phyloP scores from a whole-genome alignment of 1,139 yeast species.

The Magnusiomyces clavatus region DNA sequence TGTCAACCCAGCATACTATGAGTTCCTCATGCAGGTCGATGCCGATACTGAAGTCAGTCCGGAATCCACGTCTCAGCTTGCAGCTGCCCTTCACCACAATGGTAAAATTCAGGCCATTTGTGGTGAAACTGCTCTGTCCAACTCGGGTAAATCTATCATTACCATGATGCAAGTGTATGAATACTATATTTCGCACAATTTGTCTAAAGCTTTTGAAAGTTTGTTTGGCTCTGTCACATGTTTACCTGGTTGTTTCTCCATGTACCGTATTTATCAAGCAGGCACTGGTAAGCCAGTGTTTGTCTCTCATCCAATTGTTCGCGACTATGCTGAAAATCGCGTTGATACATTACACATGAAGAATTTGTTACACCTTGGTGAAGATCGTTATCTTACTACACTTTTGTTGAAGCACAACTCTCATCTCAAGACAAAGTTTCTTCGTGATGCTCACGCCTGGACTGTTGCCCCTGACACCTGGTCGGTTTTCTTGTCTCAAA shows the following conservation, averaged over 20 bases:
- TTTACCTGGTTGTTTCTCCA: conserved; percentile 38
- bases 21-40: conserved; percentile 35
- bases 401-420: conserved; percentile 35
- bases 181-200: conserved; percentile 37
- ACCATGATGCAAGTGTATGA: conserved; percentile 40
- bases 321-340: conserved; percentile 33
- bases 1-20: conserved; percentile 37
- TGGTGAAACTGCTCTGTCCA: conserved; percentile 36
- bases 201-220: conserved; percentile 37
- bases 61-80: conserved; percentile 34
- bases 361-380: conserved; percentile 37
- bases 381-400: conserved; percentile 38
- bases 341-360: conserved; percentile 38
- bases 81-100: conserved; percentile 34
- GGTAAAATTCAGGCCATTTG: conserved; percentile 35
- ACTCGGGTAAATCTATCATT: conserved; percentile 33
- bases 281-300: conserved; percentile 33
- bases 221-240: conserved; percentile 37
- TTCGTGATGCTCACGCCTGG: conserved; percentile 35
- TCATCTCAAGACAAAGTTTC: conserved; percentile 34
- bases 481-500: conserved; percentile 37
- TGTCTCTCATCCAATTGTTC: conserved; percentile 32
- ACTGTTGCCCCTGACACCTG: conserved; percentile 40
- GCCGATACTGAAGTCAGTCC: conserved; percentile 36
- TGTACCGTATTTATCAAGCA: conserved; percentile 34